Evolutionary conservation across 2,329 filamentous ascomycete species (phyloP).

Genomic region (Acarospora socialis): DNA sequence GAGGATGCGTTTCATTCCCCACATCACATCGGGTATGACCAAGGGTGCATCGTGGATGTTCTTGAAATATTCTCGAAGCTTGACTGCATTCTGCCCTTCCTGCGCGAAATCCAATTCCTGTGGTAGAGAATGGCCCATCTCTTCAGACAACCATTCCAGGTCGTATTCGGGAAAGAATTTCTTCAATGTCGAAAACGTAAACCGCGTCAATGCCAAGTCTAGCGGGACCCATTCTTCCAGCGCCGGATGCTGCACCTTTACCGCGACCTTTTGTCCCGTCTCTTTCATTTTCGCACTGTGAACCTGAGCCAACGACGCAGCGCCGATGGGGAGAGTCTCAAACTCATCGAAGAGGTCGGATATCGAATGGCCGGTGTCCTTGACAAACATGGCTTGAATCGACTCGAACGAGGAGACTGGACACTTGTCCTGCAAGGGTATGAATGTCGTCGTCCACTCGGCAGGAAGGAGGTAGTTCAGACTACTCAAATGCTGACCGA

Average conservation of each 20-base stretch:
- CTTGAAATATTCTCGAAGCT: conserved; percentile 68
- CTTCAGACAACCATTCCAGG: conserved; percentile 82
- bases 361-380: conserved; percentile 67
- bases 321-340: conserved; percentile 65
- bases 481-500: conserved; percentile 89
- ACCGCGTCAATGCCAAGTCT: conserved; percentile 72
- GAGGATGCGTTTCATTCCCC: conserved; percentile 75
- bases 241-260: conserved; percentile 89
- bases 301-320: conserved; percentile 87
- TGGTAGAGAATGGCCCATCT: conserved; percentile 83
- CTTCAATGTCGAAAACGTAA: conserved; percentile 81
- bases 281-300: conserved; percentile 74
- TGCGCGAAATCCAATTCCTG: conserved; percentile 80
- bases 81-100: conserved; percentile 71
- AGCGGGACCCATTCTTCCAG: conserved; percentile 81
- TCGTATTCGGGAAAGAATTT: conserved; percentile 96
- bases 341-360: conserved; percentile 81
- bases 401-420: conserved; percentile 82
- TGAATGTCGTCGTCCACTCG: conserved; percentile 92
- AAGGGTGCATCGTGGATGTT: conserved; percentile 61
- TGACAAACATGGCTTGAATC: conserved; percentile 70
- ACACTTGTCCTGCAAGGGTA: conserved; percentile 90
- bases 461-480: conserved; percentile 86
- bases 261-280: conserved; percentile 73
- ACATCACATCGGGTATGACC: conserved; percentile 77